These are phyloP conservation scores for Phytophthora gonapodyides DNA, from an alignment of 352 stramenopile genomes.

Conservation along the genomic window DNA sequence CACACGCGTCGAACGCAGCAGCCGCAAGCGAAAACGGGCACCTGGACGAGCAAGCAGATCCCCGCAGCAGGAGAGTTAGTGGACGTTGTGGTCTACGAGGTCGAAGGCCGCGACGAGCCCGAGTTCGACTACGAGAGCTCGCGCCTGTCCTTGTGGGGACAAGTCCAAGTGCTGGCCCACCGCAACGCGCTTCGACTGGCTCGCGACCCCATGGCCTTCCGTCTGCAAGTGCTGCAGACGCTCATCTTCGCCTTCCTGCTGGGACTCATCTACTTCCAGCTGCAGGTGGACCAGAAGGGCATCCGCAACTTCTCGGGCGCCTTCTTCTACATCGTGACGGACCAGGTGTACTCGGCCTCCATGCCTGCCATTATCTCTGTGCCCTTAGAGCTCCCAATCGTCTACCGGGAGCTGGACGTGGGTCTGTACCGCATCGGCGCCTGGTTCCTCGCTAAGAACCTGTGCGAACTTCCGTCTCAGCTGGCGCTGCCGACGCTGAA, in stretches of 20 bases:
- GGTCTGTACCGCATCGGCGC: constrained; percentile 42
- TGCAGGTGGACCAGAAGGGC: constrained; percentile 41
- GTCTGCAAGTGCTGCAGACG: constrained; percentile 34
- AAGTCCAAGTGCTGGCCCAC: constrained; percentile 42
- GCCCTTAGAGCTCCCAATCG: constrained; percentile 44
- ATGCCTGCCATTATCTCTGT: constrained; percentile 49
- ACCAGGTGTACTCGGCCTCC: constrained; percentile 41
- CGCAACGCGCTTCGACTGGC: constrained; percentile 41
- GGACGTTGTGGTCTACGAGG: constrained; percentile 33
- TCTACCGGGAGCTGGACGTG: constrained; percentile 40
- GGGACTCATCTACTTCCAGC: constrained; percentile 52
- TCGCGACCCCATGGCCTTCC: constrained; percentile 38
- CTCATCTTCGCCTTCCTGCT: constrained; percentile 44
- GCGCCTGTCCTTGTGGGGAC: constrained; percentile 25
- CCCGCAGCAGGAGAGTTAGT: constrained; percentile 8
- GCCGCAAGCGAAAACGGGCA: not conserved
- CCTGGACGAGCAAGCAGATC: constrained; percentile 6
- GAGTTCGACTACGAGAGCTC: constrained; percentile 16
- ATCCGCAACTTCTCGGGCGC: constrained; percentile 46
- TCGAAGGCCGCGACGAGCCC: constrained; percentile 22
- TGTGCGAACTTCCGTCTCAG: constrained; percentile 43
- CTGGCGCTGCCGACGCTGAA: constrained; percentile 38
- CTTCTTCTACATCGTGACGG: constrained; percentile 54
- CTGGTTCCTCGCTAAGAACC: constrained; percentile 53
- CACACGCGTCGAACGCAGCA: constrained; percentile 9